phyloP scores from a whole-genome alignment of 306 rosid species.

The Castanea mollissima region DNA sequence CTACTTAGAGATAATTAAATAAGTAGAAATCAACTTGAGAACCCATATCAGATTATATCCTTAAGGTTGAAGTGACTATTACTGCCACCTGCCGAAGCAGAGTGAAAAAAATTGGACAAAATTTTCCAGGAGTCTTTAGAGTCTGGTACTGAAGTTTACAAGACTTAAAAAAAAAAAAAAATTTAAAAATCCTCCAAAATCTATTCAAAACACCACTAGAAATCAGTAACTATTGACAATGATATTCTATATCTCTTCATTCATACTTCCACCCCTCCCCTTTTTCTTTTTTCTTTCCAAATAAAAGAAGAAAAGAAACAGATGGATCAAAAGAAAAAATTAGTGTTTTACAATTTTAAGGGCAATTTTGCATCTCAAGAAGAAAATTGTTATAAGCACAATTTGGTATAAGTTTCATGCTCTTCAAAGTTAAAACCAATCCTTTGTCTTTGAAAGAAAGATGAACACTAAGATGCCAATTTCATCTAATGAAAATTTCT shows the following conservation, averaged over 20 bases:
- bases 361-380: background rate
- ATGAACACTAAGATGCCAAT: background rate
- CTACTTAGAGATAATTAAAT: constrained; percentile 7
- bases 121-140: background rate
- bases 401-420: background rate
- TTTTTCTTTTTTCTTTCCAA: too few relatives aligned
- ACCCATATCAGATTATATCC: background rate
- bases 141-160: background rate
- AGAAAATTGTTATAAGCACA: background rate
- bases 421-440: background rate
- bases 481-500: constrained; percentile 13
- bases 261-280: background rate
- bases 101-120: background rate
- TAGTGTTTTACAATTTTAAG: background rate
- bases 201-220: background rate
- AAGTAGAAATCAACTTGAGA: constrained; percentile 16
- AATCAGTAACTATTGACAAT: background rate
- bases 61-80: constrained; percentile 13
- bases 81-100: background rate
- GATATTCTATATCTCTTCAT: background rate
- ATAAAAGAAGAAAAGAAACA: background rate
- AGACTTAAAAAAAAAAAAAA: background rate
- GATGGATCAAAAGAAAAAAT: background rate
- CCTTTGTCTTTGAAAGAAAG: background rate
- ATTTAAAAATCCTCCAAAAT: background rate